phyloP scores from a whole-genome alignment of 805 yeast species.

The Starmerella bacillaris region DNA sequence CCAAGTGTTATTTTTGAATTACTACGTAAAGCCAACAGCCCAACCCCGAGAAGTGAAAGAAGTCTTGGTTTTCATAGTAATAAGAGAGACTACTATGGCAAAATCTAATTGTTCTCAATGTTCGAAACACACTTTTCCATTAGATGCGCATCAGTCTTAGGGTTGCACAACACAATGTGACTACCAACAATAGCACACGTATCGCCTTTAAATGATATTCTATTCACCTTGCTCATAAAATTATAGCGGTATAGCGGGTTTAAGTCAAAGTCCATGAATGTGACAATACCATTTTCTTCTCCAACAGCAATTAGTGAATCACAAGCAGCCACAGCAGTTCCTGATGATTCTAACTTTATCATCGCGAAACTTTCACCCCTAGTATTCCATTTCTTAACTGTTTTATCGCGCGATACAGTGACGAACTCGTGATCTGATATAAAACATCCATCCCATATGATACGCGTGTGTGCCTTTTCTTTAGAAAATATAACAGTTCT shows the following conservation, averaged over 20 bases:
- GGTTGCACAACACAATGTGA: no score
- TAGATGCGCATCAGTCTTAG: no score
- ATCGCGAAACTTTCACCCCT: constrained; percentile 13
- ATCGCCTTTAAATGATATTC: background rate
- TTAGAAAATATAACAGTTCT: constrained; percentile 20
- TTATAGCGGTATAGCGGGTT: background rate
- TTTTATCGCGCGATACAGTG: constrained; percentile 76
- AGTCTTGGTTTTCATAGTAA: no score
- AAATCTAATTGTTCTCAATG: no score
- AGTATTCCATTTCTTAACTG: constrained; percentile 31
- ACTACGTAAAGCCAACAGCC: no score
- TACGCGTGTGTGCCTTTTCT: constrained; percentile 72
- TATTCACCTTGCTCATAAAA: background rate
- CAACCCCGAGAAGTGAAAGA: no score
- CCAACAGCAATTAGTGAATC: constrained; percentile 10
- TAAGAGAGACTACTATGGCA: no score
- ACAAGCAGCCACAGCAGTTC: constrained; percentile 15
- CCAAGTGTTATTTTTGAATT: no score
- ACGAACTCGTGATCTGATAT: constrained; percentile 33
- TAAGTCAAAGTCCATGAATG: constrained; percentile 1
- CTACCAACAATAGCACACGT: background rate
- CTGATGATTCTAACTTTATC: constrained; percentile 8
- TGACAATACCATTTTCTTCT: constrained; percentile 14
- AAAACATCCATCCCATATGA: constrained; percentile 94
- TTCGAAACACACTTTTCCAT: no score